Conservation (phyloP, 108 stramenopile genomes). For the Cyclotella baltica region DNA sequence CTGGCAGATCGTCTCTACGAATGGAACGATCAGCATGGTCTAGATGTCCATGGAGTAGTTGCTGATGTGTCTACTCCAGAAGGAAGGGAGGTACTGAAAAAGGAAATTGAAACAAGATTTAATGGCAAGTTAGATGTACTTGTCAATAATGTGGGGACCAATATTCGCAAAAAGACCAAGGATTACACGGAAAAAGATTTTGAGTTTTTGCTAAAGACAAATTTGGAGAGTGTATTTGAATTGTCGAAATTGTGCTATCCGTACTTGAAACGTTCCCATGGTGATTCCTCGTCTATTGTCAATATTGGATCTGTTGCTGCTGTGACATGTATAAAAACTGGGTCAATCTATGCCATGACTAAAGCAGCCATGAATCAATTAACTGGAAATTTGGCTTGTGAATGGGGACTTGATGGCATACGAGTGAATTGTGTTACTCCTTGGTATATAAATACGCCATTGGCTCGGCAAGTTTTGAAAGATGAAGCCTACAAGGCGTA, state of each 20-base stretch:
- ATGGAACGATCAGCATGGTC: conserved; percentile 71
- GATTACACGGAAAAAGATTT: conserved; percentile 91
- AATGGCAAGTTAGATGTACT: conserved; percentile 83
- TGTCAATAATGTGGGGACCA: conserved; percentile 97
- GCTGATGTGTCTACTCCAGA: conserved; percentile 79
- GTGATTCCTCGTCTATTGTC: conserved; percentile 78
- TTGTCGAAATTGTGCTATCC: conserved; percentile 71
- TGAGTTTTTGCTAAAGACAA: conserved; percentile 84
- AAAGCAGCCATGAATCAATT: conserved; percentile 98
- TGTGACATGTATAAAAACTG: conserved; percentile 88
- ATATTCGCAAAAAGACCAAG: conserved; percentile 86
- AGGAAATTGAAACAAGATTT: conserved; percentile 53
- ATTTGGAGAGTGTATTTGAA: conserved; percentile 83
- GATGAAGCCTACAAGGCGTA: conserved; percentile 74
- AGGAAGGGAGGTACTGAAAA: conserved; percentile 60
- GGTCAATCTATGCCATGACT: conserved; percentile 74
- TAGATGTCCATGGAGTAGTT: conserved; percentile 66
- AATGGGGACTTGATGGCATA: conserved; percentile 89
- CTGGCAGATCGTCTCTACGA: conserved; percentile 60
- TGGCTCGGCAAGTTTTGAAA: conserved; percentile 82
- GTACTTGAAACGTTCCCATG: conserved; percentile 62
- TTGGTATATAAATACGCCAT: conserved; percentile 92
- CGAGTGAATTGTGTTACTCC: conserved; percentile 89
- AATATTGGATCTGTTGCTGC: conserved; percentile 96
- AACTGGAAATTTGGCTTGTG: conserved; percentile 92